Evolutionary conservation across 345 rosid genomes (phyloP), one percentile per base, ranked within the genome.

Genomic region (Euphorbia peplus): DNA sequence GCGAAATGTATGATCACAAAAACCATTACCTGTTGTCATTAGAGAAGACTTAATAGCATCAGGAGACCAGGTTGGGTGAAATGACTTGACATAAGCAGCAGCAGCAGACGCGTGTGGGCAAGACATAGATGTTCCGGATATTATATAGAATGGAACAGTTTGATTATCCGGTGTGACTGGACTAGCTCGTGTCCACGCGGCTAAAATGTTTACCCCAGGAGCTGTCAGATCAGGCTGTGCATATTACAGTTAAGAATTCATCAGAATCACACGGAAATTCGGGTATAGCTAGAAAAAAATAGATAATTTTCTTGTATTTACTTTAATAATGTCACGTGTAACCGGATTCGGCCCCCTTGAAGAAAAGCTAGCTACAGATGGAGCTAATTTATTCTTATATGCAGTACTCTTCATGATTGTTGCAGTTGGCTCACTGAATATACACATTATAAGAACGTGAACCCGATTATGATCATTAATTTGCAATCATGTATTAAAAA

Each of bases 71-170:
- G 48, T 52, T 1, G 83, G 87, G 32, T 74, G 69, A 21, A 80
- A 68, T 5, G 81, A 63, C 64, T 78, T 83, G 21, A 83, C 18
- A 19, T 76, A 81, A 28, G 73, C 81, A 3, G 84, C 83, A 16
- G 48, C 64, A 0, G 66, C 78, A 0, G 81, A 64, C 6, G 76
- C 82, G 28, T 79, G 80, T 0, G 85, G 84, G 32, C 82, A 82
- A 50, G 84, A 37, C 82, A 79, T 82, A 37, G 85, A 82, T 29
- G 84, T 82, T 16, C 82, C 82, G 0, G 85, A 84, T 18, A 68
- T 70, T 15, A 81, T 75, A 21, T 73, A 79, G 71, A 61, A 78
- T 10, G 72, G 52, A 32, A 48, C 65, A 4, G 70, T 55, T 54
- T 85, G 70, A 0, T 28, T 37, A 55, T 82, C 79, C 6, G 22